Evolutionary conservation across 148 eudicot species (phyloP).

Genomic region (Persicaria maculosa): DNA sequence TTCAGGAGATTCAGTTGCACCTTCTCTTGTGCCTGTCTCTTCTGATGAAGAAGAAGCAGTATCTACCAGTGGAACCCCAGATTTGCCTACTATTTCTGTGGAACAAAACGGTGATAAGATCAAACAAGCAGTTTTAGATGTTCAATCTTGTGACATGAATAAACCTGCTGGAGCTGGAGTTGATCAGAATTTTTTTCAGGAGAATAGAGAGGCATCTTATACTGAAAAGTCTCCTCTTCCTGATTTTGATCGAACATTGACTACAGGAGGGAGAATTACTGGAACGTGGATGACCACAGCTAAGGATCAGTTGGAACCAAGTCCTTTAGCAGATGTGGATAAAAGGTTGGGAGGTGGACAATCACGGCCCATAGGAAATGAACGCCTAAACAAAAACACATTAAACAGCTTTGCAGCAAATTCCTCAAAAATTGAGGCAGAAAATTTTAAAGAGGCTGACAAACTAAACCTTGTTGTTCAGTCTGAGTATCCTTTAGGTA

Average conservation of each 20-base stretch:
- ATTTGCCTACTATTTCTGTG: constrained; percentile 19
- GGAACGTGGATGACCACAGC: neutral
- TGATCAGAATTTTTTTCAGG: constrained; percentile 20
- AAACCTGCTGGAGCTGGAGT: constrained; percentile 22
- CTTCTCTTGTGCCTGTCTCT: constrained; percentile 20
- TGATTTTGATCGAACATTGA: constrained; percentile 12
- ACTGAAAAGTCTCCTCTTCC: constrained; percentile 9
- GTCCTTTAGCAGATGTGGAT: constrained; percentile 16
- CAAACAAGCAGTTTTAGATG: constrained; percentile 13
- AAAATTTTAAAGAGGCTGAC: constrained; percentile 17
- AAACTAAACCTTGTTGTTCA: constrained; percentile 16
- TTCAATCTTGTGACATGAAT: constrained; percentile 20
- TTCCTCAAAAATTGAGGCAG: constrained; percentile 14
- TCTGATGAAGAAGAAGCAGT: constrained; percentile 39
- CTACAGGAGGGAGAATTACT: constrained; percentile 5
- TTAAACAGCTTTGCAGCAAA: constrained; percentile 19
- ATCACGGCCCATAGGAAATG: constrained; percentile 17
- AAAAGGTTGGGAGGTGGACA: constrained; percentile 16
- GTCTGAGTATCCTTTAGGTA: neutral
- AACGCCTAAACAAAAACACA: constrained; percentile 17
- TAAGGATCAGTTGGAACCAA: constrained; percentile 5
- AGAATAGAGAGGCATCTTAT: constrained; percentile 18
- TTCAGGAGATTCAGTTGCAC: constrained; percentile 32
- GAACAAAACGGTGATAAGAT: constrained; percentile 23
- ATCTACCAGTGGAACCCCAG: constrained; percentile 21